Evolutionary conservation across 2,329 filamentous ascomycete genomes (phyloP).

Genomic region (Allantophomopsis lycopodina): DNA sequence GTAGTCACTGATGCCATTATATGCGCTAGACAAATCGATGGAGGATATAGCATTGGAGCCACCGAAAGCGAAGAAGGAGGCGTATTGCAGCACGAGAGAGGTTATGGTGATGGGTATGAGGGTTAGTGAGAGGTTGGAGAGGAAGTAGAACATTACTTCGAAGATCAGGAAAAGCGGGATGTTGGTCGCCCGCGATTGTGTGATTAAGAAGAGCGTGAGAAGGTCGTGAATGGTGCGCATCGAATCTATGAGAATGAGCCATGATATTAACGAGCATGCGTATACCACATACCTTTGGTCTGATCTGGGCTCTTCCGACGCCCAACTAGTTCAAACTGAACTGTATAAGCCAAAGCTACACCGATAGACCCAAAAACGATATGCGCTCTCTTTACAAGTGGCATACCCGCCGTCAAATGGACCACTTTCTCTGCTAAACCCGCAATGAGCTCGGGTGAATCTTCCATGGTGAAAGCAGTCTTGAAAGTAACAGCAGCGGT

Average conservation of each 20-base stretch:
- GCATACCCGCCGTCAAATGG: conserved; percentile 9
- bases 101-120: conserved; percentile 51
- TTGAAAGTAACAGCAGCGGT: conserved; percentile 68
- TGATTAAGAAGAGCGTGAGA: conserved; percentile 67
- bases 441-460: conserved; percentile 69
- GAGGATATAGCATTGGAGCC: conserved; percentile 91
- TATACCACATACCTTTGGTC: too few relatives aligned
- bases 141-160: conserved; percentile 41
- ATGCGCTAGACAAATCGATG: conserved; percentile 87
- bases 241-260: conserved; percentile 6
- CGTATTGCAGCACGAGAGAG: conserved; percentile 63
- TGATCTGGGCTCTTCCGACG: background rate
- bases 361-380: conserved; percentile 31
- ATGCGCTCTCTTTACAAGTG: conserved; percentile 21
- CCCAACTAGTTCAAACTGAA: conserved; percentile 29
- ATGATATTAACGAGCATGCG: too few relatives aligned
- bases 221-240: conserved; percentile 48
- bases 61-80: conserved; percentile 79
- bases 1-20: conserved; percentile 80
- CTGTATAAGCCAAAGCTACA: conserved; percentile 18
- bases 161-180: conserved; percentile 75
- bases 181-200: conserved; percentile 75
- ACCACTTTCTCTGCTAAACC: conserved; percentile 20
- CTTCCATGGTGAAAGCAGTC: conserved; percentile 72
- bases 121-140: conserved; percentile 32